phyloP scores from a whole-genome alignment of 805 yeast genomes.

The Soucietia sequanensis region DNA sequence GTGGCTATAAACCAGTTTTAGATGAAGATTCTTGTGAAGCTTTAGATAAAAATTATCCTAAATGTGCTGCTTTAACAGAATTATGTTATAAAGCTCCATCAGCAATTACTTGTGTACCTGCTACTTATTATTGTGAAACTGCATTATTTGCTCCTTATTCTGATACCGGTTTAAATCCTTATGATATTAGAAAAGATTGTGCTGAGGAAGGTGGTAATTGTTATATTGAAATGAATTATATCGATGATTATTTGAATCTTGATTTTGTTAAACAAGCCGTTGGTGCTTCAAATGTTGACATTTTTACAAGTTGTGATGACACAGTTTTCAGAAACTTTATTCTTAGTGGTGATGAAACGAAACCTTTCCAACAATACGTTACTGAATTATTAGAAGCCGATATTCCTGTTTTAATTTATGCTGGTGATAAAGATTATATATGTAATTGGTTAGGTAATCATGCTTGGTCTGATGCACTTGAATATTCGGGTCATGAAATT shows the following conservation, averaged over 20 bases:
- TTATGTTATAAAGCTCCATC: constrained; percentile 30
- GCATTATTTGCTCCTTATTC: constrained; percentile 27
- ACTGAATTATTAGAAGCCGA: constrained; percentile 38
- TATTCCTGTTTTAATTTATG: constrained; percentile 41
- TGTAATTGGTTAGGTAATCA: constrained; percentile 48
- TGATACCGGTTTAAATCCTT: constrained; percentile 59
- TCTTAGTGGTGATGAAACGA: constrained; percentile 64
- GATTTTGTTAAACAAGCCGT: constrained; percentile 52
- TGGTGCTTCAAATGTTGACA: constrained; percentile 54
- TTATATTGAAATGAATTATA: constrained; percentile 48
- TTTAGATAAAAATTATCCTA: constrained; percentile 34
- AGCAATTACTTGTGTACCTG: constrained; percentile 43
- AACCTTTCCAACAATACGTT: constrained; percentile 68
- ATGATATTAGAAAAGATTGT: constrained; percentile 59
- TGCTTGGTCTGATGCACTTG: constrained; percentile 37
- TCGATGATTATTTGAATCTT: constrained; percentile 53
- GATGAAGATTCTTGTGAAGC: constrained; percentile 29
- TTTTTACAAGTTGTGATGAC: constrained; percentile 47
- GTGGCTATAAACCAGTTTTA: constrained; percentile 40
- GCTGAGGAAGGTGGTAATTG: constrained; percentile 50
- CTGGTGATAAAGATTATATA: constrained; percentile 46
- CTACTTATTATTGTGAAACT: constrained; percentile 29
- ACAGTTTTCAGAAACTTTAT: constrained; percentile 49
- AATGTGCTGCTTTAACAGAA: constrained; percentile 29
- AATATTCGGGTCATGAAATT: constrained; percentile 19